phyloP scores from a whole-genome alignment of 129 eudicot genomes.

The Solidago caesia region DNA sequence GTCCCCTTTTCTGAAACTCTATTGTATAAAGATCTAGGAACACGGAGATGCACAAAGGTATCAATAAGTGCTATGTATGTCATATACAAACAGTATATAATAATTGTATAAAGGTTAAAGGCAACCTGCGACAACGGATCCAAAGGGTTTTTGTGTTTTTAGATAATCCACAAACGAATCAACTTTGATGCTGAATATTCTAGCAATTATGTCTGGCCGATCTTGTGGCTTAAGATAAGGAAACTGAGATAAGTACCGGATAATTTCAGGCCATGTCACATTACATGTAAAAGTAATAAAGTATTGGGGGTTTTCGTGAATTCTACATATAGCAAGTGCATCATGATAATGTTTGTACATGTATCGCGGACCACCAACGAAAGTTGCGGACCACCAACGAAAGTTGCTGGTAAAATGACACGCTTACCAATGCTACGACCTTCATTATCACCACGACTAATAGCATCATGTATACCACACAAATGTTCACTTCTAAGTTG shows the following conservation, averaged over 20 bases:
- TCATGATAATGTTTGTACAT: background rate
- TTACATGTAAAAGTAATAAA: constrained; percentile 2
- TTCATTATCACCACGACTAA: background rate
- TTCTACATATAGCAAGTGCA: background rate
- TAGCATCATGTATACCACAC: background rate
- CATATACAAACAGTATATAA: no score
- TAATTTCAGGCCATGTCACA: background rate
- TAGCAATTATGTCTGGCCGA: background rate
- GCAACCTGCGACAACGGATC: background rate
- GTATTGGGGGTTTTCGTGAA: background rate
- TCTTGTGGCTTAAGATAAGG: background rate
- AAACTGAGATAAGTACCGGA: background rate
- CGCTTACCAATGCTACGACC: background rate
- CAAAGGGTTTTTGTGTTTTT: background rate
- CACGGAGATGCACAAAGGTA: background rate
- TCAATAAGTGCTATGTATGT: no score
- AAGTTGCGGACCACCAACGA: background rate
- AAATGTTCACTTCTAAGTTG: background rate
- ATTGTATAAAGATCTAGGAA: background rate
- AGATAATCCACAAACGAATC: background rate
- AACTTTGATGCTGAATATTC: background rate
- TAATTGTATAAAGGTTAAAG: no score
- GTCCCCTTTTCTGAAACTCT: background rate
- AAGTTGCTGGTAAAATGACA: background rate
- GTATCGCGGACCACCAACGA: background rate